These are phyloP conservation scores for Meira miltonrushii DNA, from an alignment of 1,284 basidiomycete species.

Conservation along the genomic window DNA sequence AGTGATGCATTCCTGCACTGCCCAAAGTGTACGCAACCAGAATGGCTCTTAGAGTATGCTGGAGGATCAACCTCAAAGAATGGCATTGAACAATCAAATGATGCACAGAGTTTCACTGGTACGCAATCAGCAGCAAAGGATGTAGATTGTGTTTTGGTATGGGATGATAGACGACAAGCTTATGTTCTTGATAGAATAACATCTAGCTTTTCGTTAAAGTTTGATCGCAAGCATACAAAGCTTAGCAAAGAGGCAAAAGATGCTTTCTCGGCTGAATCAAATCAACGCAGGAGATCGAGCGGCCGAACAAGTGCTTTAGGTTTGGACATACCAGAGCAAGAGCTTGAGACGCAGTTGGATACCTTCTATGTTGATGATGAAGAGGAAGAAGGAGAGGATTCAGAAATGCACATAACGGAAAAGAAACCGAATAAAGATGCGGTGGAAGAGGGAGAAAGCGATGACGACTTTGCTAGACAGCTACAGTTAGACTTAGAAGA, in stretches of 20 bases:
- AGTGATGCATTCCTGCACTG: neutral
- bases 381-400: neutral
- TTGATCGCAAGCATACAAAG: neutral
- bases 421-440: neutral
- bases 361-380: neutral
- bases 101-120: conserved; percentile 1
- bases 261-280: neutral
- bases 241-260: neutral
- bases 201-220: conserved; percentile 8
- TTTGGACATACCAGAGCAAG: neutral
- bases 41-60: conserved; percentile 6
- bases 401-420: neutral
- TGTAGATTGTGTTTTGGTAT: conserved; percentile 9
- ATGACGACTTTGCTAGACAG: conserved; percentile 5
- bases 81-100: neutral
- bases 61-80: neutral
- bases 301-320: neutral
- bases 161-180: conserved; percentile 4
- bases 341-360: neutral
- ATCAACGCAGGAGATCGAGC: neutral
- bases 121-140: neutral
- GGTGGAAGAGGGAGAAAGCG: neutral
- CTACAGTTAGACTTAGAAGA: neutral
- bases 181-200: conserved; percentile 3
- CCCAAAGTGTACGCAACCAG: neutral